phyloP scores from a whole-genome alignment of 306 rosid genomes.

The Cucurbita moschata region DNA sequence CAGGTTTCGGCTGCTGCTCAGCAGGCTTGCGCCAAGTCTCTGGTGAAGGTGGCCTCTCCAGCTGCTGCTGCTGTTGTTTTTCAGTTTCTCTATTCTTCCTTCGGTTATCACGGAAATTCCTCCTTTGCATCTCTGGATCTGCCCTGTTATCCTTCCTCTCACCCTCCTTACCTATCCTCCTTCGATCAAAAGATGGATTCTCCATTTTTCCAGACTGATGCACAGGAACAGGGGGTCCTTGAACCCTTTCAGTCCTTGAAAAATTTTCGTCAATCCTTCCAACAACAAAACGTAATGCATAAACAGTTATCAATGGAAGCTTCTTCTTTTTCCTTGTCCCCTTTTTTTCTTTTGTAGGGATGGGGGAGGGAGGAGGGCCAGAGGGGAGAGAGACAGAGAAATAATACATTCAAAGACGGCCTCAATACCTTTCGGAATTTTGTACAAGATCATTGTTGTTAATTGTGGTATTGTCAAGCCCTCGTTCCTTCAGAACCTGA shows the following conservation, averaged over 20 bases:
- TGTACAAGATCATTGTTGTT: slow-evolving; percentile 40
- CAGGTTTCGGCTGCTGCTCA: slow-evolving; percentile 47
- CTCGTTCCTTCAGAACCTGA: slow-evolving; percentile 94
- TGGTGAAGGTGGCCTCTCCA: slow-evolving; percentile 71
- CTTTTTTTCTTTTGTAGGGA: background rate
- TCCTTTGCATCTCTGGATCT: slow-evolving; percentile 50
- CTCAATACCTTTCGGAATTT: slow-evolving; percentile 46
- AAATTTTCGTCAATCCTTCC: slow-evolving; percentile 49
- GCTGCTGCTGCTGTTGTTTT: slow-evolving; percentile 37
- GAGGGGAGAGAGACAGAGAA: too few species aligned
- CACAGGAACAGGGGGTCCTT: slow-evolving; percentile 27
- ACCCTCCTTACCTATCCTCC: slow-evolving; percentile 43
- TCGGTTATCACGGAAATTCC: slow-evolving; percentile 57
- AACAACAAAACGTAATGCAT: background rate
- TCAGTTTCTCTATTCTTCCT: slow-evolving; percentile 44
- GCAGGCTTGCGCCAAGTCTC: slow-evolving; percentile 92
- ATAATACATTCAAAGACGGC: background rate
- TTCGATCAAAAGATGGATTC: slow-evolving; percentile 36
- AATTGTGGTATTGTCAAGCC: slow-evolving; percentile 45
- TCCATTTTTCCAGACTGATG: slow-evolving; percentile 33
- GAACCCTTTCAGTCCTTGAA: slow-evolving; percentile 38
- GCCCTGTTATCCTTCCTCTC: slow-evolving; percentile 54
- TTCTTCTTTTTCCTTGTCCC: background rate
- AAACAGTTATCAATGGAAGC: background rate
- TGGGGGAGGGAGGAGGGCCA: background rate